phyloP scores from a whole-genome alignment of 306 rosid species.

The Echinosophora koreensis region DNA sequence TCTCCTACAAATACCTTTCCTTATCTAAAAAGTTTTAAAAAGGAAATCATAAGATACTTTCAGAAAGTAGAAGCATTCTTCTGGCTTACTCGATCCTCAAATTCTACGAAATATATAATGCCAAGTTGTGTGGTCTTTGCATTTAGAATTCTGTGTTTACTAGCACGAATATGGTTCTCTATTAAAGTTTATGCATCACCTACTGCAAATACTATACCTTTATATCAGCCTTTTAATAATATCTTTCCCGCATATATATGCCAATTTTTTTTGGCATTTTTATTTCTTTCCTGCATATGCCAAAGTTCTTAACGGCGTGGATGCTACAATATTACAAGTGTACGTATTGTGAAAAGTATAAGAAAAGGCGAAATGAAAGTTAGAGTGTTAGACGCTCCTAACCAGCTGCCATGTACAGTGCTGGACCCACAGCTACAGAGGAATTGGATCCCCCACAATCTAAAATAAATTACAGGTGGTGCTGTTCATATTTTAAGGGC shows the following conservation, averaged over 20 bases:
- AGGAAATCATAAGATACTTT: background rate
- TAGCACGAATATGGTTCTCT: background rate
- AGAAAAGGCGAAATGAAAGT: background rate
- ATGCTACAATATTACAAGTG: background rate
- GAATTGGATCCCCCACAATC: no score
- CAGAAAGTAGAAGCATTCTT: constrained; percentile 9
- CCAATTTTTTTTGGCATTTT: background rate
- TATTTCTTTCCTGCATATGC: background rate
- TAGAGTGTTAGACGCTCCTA: background rate
- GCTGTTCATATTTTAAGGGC: background rate
- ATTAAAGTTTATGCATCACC: constrained; percentile 21
- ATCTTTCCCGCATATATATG: background rate
- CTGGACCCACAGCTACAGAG: constrained; percentile 1
- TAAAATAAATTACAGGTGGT: no score
- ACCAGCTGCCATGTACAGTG: background rate
- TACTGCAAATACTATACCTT: constrained; percentile 23
- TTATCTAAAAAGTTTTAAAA: background rate
- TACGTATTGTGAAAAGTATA: background rate
- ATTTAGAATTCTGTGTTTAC: constrained; percentile 6
- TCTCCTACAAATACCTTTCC: background rate
- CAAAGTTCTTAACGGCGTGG: background rate
- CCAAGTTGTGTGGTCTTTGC: constrained; percentile 40
- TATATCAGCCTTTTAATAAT: background rate
- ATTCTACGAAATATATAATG: background rate
- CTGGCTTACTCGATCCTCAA: background rate